phyloP scores from a whole-genome alignment of 768 basidiomycete genomes.

The Leucocoprinus leucothites region DNA sequence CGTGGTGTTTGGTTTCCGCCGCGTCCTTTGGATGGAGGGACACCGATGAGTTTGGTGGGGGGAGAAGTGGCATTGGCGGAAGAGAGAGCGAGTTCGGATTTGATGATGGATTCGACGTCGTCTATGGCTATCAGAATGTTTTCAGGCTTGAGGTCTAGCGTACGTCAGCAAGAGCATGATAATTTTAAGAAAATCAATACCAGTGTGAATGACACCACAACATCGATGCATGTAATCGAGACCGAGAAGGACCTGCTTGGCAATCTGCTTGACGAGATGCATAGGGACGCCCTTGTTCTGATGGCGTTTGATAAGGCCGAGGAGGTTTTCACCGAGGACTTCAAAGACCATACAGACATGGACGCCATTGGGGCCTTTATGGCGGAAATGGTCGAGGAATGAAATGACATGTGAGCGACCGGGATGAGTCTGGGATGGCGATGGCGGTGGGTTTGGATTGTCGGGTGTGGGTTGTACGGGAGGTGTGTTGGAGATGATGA shows the following conservation, averaged over 20 bases:
- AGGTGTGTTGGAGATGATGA: constrained; percentile 79
- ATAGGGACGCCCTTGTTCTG: constrained; percentile 98
- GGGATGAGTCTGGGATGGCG: constrained; percentile 71
- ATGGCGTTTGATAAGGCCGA: constrained; percentile 95
- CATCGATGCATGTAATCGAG: constrained; percentile 97
- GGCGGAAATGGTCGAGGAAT: constrained; percentile 96
- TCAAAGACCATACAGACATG: constrained; percentile 99
- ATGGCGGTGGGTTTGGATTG: constrained; percentile 48
- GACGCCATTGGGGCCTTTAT: constrained; percentile 93
- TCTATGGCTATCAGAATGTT: constrained; percentile 97
- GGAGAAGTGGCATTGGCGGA: constrained; percentile 44
- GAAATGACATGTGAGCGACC: constrained; percentile 95
- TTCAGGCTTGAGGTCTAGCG: constrained; percentile 89
- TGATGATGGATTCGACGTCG: constrained; percentile 91
- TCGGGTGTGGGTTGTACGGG: constrained; percentile 43
- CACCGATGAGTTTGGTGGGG: constrained; percentile 79
- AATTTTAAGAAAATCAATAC: constrained; percentile 30
- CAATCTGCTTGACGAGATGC: constrained; percentile 90
- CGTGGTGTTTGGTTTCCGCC: constrained; percentile 97
- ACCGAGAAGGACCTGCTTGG: constrained; percentile 93
- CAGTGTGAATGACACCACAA: constrained; percentile 96
- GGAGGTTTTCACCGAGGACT: constrained; percentile 94
- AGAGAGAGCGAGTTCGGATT: constrained; percentile 64
- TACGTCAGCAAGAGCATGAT: neutral
- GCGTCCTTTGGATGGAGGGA: constrained; percentile 88